These are phyloP conservation scores for Coemansia sp. DNA, from an alignment of 192 early-diverging fungal species.

Conservation along the genomic window DNA sequence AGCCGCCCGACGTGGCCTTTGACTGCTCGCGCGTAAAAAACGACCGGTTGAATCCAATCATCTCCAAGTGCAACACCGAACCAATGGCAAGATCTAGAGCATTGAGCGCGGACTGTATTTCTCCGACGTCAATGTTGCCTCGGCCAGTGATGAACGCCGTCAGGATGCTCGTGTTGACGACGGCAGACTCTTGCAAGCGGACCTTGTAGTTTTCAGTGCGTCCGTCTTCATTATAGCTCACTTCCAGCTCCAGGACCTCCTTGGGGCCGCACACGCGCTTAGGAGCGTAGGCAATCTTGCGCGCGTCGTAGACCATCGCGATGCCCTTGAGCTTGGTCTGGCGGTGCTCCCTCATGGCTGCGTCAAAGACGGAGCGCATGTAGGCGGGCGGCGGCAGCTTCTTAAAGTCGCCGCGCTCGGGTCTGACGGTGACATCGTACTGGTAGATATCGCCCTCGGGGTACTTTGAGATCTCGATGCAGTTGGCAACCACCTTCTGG, in stretches of 20 bases:
- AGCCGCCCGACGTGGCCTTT: constrained; percentile 63
- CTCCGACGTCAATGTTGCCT: constrained; percentile 9
- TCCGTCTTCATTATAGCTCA: constrained; percentile 35
- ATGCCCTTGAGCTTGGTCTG: constrained; percentile 62
- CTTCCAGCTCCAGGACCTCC: constrained; percentile 62
- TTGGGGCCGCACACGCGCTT: constrained; percentile 73
- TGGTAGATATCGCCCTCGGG: constrained; percentile 77
- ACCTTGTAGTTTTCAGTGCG: constrained; percentile 61
- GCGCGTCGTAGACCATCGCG: constrained; percentile 81
- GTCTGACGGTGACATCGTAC: constrained; percentile 82
- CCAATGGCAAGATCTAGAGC: constrained; percentile 84
- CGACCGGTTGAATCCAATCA: constrained; percentile 82
- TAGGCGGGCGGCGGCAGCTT: constrained; percentile 47
- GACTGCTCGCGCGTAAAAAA: constrained; percentile 84
- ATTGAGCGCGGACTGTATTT: constrained; percentile 59
- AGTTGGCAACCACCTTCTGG: constrained; percentile 67
- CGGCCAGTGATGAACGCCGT: constrained; percentile 31
- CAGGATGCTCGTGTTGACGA: constrained; percentile 58
- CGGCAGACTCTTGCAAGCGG: constrained; percentile 59
- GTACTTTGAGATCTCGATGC: constrained; percentile 73
- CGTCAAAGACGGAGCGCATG: constrained; percentile 77
- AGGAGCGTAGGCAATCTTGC: constrained; percentile 82
- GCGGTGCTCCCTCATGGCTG: constrained; percentile 41
- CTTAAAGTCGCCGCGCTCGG: constrained; percentile 43
- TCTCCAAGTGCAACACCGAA: constrained; percentile 77